These are phyloP conservation scores for Chlorella vulgaris DNA, from an alignment of 139 green algal genomes.

Conservation along the genomic window DNA sequence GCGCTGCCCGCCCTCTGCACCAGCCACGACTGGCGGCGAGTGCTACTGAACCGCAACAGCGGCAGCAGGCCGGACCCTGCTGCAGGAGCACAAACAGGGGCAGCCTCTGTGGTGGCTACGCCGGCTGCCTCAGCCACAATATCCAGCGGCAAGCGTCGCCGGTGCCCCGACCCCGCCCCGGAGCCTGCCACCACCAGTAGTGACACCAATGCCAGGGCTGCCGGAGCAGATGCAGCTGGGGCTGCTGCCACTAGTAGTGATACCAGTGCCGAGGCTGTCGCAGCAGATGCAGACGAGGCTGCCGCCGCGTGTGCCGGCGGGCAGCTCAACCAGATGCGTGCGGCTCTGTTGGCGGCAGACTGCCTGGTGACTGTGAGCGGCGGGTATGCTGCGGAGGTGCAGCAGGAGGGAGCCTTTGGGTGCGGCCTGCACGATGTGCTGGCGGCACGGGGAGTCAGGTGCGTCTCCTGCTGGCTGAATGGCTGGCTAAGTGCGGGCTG, in stretches of 20 bases:
- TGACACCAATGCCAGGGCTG: neutral
- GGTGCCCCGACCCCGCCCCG: too few species aligned
- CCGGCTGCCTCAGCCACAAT: neutral
- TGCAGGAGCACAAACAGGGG: conserved; percentile 1
- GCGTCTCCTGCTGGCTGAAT: neutral
- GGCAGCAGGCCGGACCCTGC: neutral
- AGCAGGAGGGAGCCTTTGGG: neutral
- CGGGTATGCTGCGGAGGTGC: conserved; percentile 72
- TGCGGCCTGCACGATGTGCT: conserved; percentile 53
- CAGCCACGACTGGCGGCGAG: conserved; percentile 23
- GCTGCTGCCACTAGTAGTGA: neutral
- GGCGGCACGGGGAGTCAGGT: conserved; percentile 34
- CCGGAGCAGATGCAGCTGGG: conserved; percentile 19
- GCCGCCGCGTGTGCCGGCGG: neutral
- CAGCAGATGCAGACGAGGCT: neutral
- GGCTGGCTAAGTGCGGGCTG: neutral
- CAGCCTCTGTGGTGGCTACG: neutral
- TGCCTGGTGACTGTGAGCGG: conserved; percentile 80
- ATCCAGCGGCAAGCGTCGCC: too few species aligned
- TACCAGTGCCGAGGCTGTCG: neutral
- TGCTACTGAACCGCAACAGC: conserved; percentile 23
- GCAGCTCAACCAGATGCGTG: conserved; percentile 77
- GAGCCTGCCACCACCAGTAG: too few species aligned
- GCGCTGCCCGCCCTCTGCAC: conserved; percentile 33
- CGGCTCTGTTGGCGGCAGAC: conserved; percentile 60